phyloP scores from a whole-genome alignment of 2,329 filamentous ascomycete species.

The Daldinia sp. region DNA sequence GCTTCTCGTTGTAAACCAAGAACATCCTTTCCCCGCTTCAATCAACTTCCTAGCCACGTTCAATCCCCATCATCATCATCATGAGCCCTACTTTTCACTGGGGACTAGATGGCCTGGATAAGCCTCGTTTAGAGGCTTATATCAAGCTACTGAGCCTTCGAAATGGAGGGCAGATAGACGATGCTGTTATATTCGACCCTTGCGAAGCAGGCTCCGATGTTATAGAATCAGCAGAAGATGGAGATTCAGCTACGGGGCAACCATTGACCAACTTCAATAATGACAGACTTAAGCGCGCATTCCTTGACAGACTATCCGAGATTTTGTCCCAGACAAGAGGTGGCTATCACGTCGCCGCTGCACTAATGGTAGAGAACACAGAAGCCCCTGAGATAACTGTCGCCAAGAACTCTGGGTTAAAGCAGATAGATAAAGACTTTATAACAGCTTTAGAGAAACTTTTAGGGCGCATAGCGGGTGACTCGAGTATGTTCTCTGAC shows the following conservation, averaged over 20 bases:
- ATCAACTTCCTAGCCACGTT: not conserved
- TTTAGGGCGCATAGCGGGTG: not conserved
- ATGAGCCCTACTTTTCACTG: constrained; percentile 4
- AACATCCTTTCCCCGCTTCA: not conserved
- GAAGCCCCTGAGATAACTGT: not conserved
- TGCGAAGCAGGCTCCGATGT: not conserved
- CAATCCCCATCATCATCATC: too few relatives aligned
- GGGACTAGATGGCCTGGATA: not conserved
- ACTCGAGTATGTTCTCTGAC: not conserved
- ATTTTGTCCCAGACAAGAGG: not conserved
- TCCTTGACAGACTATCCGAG: constrained; percentile 7
- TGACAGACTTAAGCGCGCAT: not conserved
- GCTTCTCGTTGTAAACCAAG: not conserved
- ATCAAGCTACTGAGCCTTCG: constrained; percentile 9
- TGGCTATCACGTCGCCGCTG: constrained; percentile 2
- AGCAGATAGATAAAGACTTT: constrained; percentile 6
- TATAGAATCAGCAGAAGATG: not conserved
- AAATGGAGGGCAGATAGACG: not conserved
- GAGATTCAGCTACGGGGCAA: not conserved
- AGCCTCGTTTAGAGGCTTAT: constrained; percentile 2
- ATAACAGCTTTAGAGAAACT: not conserved
- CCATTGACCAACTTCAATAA: not conserved
- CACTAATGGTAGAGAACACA: not conserved
- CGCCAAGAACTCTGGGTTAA: constrained; percentile 2
- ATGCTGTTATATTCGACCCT: not conserved